Evolutionary conservation across 1,284 basidiomycete genomes (phyloP), one percentile per base, ranked within the genome.

Genomic region (Melampsora americana): DNA sequence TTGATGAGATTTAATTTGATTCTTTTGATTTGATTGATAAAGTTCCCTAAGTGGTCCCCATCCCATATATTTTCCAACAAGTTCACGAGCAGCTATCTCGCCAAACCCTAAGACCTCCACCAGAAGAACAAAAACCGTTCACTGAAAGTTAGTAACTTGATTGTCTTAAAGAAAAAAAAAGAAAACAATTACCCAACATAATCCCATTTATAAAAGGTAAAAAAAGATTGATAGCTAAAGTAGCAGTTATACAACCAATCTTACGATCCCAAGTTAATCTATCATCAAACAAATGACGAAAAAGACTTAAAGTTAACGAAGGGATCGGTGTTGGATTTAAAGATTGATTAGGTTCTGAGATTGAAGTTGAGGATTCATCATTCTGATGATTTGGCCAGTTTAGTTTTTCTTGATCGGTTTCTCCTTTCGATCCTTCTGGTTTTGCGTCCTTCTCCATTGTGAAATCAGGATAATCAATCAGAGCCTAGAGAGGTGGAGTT

Each of bases 181-280:
- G n/a, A n/a, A n/a, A n/a, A n/a, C n/a, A 77, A 79, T 64, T 50
- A 81, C 81, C 95, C 65, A 98, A 88, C 93, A 98, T 96, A 80
- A 98, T 91, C 35, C 95, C 95, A 81, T 98, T 98, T 65, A 98
- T 87, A 82, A 99, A 99, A 0, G 95, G 95, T 59, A 98, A 86
- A 1, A 94, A 84, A 77, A 99, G 84, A 83, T 99, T 98, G 84
- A 98, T 94, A 50, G 91, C 91, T 77, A 98, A 83, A 9, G 91
- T 89, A 4, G 93, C 91, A 60, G 91, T 81, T 77, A 96, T 84
- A 5, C 93, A 91, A 66, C 87, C 87, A 39, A 89, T 80, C 68
- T 90, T 88, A 42, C 89, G 89, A 78, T 86, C 86, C 79, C 80
- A 80, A 2, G 78, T 77, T 62, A 71, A 16, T 86, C 85, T 32